Evolutionary conservation across 805 yeast species (phyloP), one percentile per base, ranked within the genome.

Genomic region (Naumovozyma baii): DNA sequence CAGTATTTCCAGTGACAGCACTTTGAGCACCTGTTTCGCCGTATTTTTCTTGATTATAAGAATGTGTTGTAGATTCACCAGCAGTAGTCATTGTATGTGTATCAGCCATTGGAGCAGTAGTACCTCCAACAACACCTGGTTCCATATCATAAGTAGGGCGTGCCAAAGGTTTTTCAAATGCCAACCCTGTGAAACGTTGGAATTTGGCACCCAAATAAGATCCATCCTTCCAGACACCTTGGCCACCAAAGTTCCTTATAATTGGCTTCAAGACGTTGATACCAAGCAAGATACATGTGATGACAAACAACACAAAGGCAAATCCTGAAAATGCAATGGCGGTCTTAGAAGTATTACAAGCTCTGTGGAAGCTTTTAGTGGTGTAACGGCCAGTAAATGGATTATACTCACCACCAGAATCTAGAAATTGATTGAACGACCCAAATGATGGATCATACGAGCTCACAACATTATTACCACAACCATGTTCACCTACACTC

Each of bases 301-400:
- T 17, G n/a, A 48, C 39, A 33, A 57, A 62, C 33, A 63, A 38
- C 3, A 57, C 36, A 41, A 55, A 59, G 2, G 52, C 37, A 1
- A 62, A 38, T 8, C 59, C 64, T 4, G 61, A 48, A 42, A 62
- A 60, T 2, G 65, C 67, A 38, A 60, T 53, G 3, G 64, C 46
- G 2, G 63, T 55, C 38, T 61, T 52, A 5, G 56, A 47, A 10
- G 61, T 36, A 36, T 47, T 49, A 37, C 67, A 62, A 2, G 61
- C 59, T 16, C 25, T 41, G 30, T 39, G 44, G 5, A 14, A 31
- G 4, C 19, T 31, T 3, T 19, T 28, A 15, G 46, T 43, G 5
- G 52, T 44, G 36, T 48, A 51, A n/a, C 32, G 8, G 18, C 43
- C 42, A 8, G 46, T 39, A 34, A 45, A 47, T 31, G 46, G 45